Conservation (phyloP, 108 stramenopile species). For the Cyclotella cryptica region DNA sequence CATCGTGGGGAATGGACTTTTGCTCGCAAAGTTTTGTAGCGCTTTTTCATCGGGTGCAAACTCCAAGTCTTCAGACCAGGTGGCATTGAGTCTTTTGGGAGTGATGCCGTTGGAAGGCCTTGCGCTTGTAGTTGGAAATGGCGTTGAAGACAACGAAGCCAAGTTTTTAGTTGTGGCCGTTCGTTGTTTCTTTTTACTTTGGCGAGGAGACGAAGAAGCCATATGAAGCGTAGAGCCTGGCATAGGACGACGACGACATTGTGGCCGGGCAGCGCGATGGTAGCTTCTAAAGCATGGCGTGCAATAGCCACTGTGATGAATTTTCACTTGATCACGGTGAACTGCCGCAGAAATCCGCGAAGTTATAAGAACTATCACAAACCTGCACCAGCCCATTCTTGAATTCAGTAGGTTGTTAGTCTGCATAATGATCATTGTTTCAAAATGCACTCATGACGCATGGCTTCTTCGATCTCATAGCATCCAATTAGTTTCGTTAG, state of each 20-base stretch:
- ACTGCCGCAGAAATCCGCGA: not conserved
- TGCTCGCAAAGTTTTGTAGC: not conserved
- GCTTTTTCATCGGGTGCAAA: not conserved
- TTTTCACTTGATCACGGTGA: too few species aligned
- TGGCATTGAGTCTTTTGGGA: slow-evolving; percentile 3
- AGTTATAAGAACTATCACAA: not conserved
- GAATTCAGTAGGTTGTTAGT: not conserved
- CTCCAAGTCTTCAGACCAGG: slow-evolving; percentile 28
- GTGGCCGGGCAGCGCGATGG: not conserved
- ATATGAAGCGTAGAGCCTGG: not conserved
- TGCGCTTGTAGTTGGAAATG: not conserved
- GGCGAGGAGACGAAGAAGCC: not conserved
- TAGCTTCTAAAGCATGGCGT: not conserved
- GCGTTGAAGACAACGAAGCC: slow-evolving; percentile 17
- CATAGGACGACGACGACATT: not conserved
- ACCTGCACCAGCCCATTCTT: not conserved
- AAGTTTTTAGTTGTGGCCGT: slow-evolving; percentile 4
- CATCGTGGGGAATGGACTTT: slow-evolving; percentile 72
- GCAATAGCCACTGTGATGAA: not conserved
- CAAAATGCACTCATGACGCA: too few species aligned
- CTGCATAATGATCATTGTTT: not conserved
- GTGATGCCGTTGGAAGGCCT: not conserved
- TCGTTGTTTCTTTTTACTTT: not conserved
- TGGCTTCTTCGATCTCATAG: too few species aligned
- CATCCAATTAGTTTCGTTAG: not conserved